Evolutionary conservation across 2,329 filamentous ascomycete genomes (phyloP).

Genomic region (Chalaropsis ovoidea): DNA sequence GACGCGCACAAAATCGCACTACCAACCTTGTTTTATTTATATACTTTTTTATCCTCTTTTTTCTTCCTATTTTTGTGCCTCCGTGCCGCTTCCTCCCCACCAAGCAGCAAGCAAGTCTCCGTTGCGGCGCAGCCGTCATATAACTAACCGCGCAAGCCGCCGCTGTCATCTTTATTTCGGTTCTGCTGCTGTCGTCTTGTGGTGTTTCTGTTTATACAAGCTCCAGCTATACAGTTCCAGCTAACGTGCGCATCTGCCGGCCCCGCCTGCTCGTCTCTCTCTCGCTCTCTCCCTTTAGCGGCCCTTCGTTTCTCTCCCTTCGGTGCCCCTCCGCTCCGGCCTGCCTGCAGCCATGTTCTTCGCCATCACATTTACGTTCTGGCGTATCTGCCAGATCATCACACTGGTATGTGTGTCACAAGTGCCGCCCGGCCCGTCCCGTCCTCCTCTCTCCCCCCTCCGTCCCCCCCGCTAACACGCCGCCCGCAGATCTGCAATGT

Average conservation of each 20-base stretch:
- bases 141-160: neutral
- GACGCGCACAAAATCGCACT: neutral
- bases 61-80: neutral
- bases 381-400: slow-evolving; percentile 52
- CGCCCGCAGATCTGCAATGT: slow-evolving; percentile 48
- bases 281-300: neutral
- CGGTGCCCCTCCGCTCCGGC: neutral
- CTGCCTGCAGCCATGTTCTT: slow-evolving; percentile 44
- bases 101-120: neutral
- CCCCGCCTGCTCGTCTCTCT: neutral
- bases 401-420: slow-evolving; percentile 45
- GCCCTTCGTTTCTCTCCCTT: neutral
- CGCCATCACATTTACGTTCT: slow-evolving; percentile 53
- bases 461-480: slow-evolving; percentile 20
- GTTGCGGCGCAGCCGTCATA: slow-evolving; percentile 4
- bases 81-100: slow-evolving; percentile 3
- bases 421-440: slow-evolving; percentile 8
- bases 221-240: neutral
- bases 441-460: neutral
- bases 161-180: neutral
- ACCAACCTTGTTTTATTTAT: neutral
- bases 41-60: neutral
- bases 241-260: neutral
- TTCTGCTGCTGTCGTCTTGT: neutral
- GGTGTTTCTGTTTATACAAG: neutral